Evolutionary conservation across 2,329 filamentous ascomycete genomes (phyloP), one percentile per base, ranked within the genome.

Genomic region (Alternaria triticina): DNA sequence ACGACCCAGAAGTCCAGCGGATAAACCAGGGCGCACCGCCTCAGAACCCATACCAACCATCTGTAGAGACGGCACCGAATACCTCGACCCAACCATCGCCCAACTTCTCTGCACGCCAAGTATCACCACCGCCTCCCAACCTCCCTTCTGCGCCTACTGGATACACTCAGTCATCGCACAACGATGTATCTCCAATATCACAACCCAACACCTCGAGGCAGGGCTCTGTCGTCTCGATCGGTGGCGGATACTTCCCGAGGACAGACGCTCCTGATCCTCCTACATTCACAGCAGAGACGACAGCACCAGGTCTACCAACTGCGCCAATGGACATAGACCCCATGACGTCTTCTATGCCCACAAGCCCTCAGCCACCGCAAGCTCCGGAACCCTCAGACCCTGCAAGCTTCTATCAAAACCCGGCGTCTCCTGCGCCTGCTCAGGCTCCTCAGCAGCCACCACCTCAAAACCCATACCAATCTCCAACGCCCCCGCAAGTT

Each of bases 1-100:
- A 86, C 57, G 90, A 93, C 65, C 86, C 89, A 2, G 89, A 91
- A 54, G 87, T 91, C 2, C 86, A 87, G 72, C 80, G 83, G 45
- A 81, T 89, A 54, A 83, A 79, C 52, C 79, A 80, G 17, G 66
- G 70, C 36, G 68, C 70, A 5, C 76, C 79, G 28, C 73, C 65
- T 15, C 72, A 62, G 7, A 71, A 70, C 20, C 63, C 70, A 43
- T 74, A 78, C 59, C 79, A 88, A 66, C 82, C 87, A 1, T 86
- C 85, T 2, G 87, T 90, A 10, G 88, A 90, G 71, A 87, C 89
- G 36, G 84, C 84, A 0, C 84, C 86, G 5, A 87, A 90, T 63
- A 88, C 88, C 51, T 82, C 84, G 40, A 82, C 71, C 11, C 74
- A 85, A 64, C 82, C 83, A 46, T 80, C 85, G 27, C 78, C 79